Evolutionary conservation across 164 flowering plant species (phyloP).

Genomic region (Piper betle): DNA sequence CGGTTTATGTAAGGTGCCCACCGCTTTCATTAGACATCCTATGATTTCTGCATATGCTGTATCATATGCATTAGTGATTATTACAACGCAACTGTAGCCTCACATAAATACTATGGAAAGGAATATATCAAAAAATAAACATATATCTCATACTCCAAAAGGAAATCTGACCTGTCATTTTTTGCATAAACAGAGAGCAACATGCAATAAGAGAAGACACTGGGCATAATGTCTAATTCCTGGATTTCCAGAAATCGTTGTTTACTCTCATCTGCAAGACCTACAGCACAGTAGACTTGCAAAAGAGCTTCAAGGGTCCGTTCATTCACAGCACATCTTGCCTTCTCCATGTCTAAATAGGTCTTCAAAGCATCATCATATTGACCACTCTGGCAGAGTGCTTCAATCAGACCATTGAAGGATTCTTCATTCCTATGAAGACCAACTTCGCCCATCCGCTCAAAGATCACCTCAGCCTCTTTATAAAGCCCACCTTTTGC

Average conservation of each 20-base stretch:
- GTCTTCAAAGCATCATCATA: constrained; percentile 78
- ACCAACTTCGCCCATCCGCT: constrained; percentile 55
- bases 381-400: constrained; percentile 70
- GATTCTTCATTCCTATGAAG: constrained; percentile 39
- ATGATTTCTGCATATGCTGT: too few relatives aligned
- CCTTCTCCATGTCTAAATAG: constrained; percentile 79
- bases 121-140: too few relatives aligned
- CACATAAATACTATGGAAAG: too few relatives aligned
- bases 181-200: constrained; percentile 84
- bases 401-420: constrained; percentile 79
- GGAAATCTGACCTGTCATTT: constrained; percentile 49
- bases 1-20: neutral
- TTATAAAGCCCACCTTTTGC: constrained; percentile 76
- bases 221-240: constrained; percentile 63
- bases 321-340: constrained; percentile 73
- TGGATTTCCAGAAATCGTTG: constrained; percentile 76
- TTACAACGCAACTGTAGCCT: too few relatives aligned
- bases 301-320: constrained; percentile 80
- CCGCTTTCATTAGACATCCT: neutral
- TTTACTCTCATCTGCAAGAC: constrained; percentile 78
- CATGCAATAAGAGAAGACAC: constrained; percentile 78
- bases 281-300: constrained; percentile 80
- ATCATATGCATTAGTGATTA: too few relatives aligned
- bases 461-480: constrained; percentile 55
- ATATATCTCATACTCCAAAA: neutral